Evolutionary conservation across 1,284 basidiomycete genomes (phyloP).

Genomic region (Leccinum pallidistipes): DNA sequence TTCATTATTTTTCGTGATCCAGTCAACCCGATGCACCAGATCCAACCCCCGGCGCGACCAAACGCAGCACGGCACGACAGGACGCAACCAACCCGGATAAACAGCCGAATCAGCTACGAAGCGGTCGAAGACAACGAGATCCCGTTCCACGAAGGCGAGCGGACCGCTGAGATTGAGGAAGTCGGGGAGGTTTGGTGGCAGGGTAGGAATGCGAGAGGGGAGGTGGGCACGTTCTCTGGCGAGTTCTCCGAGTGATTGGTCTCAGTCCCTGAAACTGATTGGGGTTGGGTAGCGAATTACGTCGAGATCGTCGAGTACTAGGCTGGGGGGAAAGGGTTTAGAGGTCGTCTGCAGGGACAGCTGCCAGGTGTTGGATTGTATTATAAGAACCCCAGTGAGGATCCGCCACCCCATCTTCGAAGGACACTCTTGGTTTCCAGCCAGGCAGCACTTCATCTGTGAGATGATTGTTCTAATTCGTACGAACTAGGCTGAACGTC

Average conservation of each 20-base stretch:
- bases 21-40: background rate
- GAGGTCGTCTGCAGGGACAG: no score
- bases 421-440: conserved; percentile 43
- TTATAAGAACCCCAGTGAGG: no score
- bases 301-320: conserved; percentile 19
- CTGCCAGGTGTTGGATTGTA: no score
- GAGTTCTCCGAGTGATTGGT: conserved; percentile 28
- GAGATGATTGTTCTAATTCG: conserved; percentile 51
- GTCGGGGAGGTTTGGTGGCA: conserved; percentile 90
- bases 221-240: conserved; percentile 84
- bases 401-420: conserved; percentile 46
- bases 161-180: conserved; percentile 71
- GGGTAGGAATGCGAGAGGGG: conserved; percentile 62
- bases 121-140: conserved; percentile 89
- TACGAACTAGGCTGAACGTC: conserved; percentile 45
- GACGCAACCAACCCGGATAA: no score
- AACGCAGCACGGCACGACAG: no score
- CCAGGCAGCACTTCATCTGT: conserved; percentile 31
- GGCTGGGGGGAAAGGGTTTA: background rate
- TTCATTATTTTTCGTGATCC: background rate
- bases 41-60: background rate
- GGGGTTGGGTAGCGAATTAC: conserved; percentile 20
- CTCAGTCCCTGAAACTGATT: background rate
- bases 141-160: conserved; percentile 80
- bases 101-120: conserved; percentile 59